Base-by-base conservation (phyloP, 768 basidiomycete genomes). In the Vararia minispora region DNA sequence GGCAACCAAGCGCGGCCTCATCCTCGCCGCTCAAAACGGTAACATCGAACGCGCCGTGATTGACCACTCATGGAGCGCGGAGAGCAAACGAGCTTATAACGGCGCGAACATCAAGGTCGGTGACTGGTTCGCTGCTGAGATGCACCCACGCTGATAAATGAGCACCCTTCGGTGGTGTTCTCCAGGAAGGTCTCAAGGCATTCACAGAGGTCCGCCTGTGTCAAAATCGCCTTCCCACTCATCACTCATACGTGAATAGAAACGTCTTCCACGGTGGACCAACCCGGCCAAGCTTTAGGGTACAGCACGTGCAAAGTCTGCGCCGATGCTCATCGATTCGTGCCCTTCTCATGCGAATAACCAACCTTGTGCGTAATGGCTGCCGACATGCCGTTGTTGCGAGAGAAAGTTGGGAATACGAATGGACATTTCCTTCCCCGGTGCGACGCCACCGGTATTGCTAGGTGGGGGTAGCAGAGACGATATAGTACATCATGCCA, bases 71-170 rank as follows among this genome's bases (percentile, higher is more conserved):
- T 55, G 62, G 49, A 68, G 70, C 14, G 50, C 55, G 20, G 65
- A 69, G 44, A 74, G 71, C 48, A 68, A 59, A 45, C 62, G 71
- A 11, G 57, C 75, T 12, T 83, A 74, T 52, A 59, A 57, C 3
- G 76, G 82, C 18, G 58, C 60, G 24, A 88, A 89, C 51, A 76
- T 89, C 55, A 77, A 79, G 65, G 82, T 74, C 40, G 42, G 66
- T 35, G 31, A 14, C 29, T 32, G 43, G 37, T 42, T 40, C 30
- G 36, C 18, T 34, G 18, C 13, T 32, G n/a, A n/a, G n/a, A n/a
- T n/a, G n/a, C n/a, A n/a, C n/a, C n/a, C n/a, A n/a, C n/a, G n/a
- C n/a, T n/a, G n/a, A n/a, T n/a, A n/a, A 12, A n/a, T 18, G 14
- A 28, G 5, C 13, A 25, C 17, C 16, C 28, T 25, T 41, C 4